These are phyloP conservation scores for Spirogloea muscicola DNA, from an alignment of 139 green algal genomes.

Conservation along the genomic window DNA sequence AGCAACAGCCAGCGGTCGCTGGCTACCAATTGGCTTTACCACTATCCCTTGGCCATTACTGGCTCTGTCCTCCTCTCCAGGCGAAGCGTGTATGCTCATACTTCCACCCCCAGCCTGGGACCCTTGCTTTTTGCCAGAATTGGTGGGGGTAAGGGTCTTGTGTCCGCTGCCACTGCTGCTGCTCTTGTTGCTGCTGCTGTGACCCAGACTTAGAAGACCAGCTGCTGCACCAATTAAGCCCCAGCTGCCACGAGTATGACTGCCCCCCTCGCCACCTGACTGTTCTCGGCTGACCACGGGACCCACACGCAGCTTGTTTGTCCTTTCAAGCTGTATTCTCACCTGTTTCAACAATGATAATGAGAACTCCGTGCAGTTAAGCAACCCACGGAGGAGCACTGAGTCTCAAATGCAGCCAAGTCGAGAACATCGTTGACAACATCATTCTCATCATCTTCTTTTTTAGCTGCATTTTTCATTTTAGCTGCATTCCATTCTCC, in stretches of 20 bases:
- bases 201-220: not conserved
- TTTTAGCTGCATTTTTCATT: too few species aligned
- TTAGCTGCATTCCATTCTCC: too few species aligned
- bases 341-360: too few species aligned
- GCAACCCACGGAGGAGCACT: too few species aligned
- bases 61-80: not conserved
- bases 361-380: too few species aligned
- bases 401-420: too few species aligned
- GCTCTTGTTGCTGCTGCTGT: not conserved
- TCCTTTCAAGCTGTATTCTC: slow-evolving; percentile 2
- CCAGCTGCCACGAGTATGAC: not conserved
- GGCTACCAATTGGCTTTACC: too few species aligned
- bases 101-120: not conserved
- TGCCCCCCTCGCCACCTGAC: not conserved
- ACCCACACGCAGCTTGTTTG: slow-evolving; percentile 26
- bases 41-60: not conserved
- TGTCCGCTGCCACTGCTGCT: not conserved
- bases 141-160: not conserved
- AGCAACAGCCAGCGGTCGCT: too few species aligned
- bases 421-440: too few species aligned
- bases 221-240: not conserved
- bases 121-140: not conserved
- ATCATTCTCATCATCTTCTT: too few species aligned
- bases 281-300: not conserved
- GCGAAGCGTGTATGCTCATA: not conserved